These are phyloP conservation scores for Chytridiales sp. DNA, from an alignment of 371 early-diverging fungal genomes.

Conservation along the genomic window DNA sequence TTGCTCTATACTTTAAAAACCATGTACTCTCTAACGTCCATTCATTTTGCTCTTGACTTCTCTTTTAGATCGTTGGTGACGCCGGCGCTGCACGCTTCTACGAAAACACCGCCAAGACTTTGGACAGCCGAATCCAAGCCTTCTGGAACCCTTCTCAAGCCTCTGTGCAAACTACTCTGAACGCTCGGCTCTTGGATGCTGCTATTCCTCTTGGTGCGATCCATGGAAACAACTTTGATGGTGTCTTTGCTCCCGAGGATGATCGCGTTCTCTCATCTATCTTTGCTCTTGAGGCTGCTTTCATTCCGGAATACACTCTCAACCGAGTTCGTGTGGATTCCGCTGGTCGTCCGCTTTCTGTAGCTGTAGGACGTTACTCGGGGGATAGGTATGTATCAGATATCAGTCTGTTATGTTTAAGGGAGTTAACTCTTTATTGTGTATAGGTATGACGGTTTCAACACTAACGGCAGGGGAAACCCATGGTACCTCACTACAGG, in stretches of 20 bases:
- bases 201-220: constrained; percentile 63
- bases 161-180: constrained; percentile 45
- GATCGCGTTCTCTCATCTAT: constrained; percentile 56
- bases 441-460: constrained; percentile 50
- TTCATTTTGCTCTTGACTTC: too few relatives aligned
- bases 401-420: too few relatives aligned
- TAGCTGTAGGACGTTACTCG: constrained; percentile 67
- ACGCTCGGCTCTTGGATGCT: constrained; percentile 49
- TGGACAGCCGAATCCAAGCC: constrained; percentile 45
- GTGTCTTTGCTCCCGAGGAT: constrained; percentile 18
- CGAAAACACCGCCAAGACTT: not conserved
- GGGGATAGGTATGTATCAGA: constrained; percentile 82
- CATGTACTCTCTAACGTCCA: too few relatives aligned
- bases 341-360: constrained; percentile 1
- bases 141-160: constrained; percentile 59
- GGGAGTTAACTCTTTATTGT: too few relatives aligned
- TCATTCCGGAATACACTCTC: constrained; percentile 54
- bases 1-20: too few relatives aligned
- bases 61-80: too few relatives aligned
- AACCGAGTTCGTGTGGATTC: constrained; percentile 39
- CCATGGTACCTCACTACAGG: constrained; percentile 60
- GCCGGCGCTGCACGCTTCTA: constrained; percentile 32
- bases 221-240: constrained; percentile 46
- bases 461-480: constrained; percentile 48
- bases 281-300: constrained; percentile 40